A percentile compares a stretch with the other conserved stretches of the same genome.
Conservation (phyloP, 108 stramenopile species). For the Nitzschia sp. region DNA sequence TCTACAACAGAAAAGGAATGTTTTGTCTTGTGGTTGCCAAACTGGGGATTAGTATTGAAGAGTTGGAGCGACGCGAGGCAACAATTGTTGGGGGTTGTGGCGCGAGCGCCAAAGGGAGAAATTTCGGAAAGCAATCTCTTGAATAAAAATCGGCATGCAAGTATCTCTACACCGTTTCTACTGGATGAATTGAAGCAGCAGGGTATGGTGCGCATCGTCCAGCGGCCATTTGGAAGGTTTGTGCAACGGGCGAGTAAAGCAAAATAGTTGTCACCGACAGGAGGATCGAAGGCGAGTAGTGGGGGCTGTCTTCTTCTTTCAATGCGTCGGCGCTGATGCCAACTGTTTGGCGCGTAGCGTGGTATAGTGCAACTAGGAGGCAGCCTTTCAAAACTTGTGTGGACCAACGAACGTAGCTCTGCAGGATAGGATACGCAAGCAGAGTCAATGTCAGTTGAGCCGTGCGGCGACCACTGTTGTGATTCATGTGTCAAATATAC, state of each 20-base stretch:
- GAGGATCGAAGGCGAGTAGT: too few species aligned
- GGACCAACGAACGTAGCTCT: too few species aligned
- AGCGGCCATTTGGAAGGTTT: conserved; percentile 40
- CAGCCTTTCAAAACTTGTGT: too few species aligned
- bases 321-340: too few species aligned
- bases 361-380: too few species aligned
- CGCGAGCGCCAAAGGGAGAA: conserved; percentile 18
- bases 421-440: too few species aligned
- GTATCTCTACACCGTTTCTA: conserved; percentile 31
- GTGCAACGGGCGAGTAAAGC: conserved; percentile 20
- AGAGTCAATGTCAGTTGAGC: too few species aligned
- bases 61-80: conserved; percentile 28
- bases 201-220: conserved; percentile 12
- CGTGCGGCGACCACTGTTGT: too few species aligned
- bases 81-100: conserved; percentile 17
- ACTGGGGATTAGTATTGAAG: conserved; percentile 33
- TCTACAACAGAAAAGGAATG: conserved; percentile 2
- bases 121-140: conserved; percentile 22
- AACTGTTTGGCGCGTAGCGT: too few species aligned
- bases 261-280: too few species aligned
- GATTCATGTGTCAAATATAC: too few species aligned
- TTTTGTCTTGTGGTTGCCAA: conserved; percentile 31
- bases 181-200: conserved; percentile 19
- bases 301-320: too few species aligned
- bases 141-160: conserved; percentile 25